Percentiles rank a stretch among this genome's conserved stretches.
Evolutionary conservation across 148 eudicot species (phyloP).

Genomic region (Vaccinium darrowii): DNA sequence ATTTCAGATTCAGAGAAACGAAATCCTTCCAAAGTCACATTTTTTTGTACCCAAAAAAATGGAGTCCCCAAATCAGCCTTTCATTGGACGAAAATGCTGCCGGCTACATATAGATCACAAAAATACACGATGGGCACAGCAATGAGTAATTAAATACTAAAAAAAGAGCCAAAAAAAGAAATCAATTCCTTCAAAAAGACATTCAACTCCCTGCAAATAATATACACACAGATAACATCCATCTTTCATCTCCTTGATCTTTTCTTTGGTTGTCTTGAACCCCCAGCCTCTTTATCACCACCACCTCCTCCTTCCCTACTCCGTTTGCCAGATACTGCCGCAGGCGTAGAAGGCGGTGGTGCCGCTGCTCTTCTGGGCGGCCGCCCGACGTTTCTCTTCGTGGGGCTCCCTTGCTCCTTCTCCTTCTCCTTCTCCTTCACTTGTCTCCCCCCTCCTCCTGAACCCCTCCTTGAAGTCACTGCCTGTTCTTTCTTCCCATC

Average conservation of each 20-base stretch:
- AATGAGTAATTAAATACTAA: neutral
- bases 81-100: neutral
- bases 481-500: slow-evolving; percentile 36
- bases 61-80: neutral
- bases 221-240: slow-evolving; percentile 1
- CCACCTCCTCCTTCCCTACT: slow-evolving; percentile 32
- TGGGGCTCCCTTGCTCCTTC: slow-evolving; percentile 24
- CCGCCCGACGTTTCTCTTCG: slow-evolving; percentile 36
- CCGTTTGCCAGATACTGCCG: slow-evolving; percentile 31
- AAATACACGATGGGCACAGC: neutral
- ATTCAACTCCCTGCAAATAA: neutral
- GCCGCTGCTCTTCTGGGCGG: slow-evolving; percentile 48
- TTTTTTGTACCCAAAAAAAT: neutral
- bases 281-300: slow-evolving; percentile 24
- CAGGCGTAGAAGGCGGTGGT: neutral
- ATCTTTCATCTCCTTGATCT: slow-evolving; percentile 40
- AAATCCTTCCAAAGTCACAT: neutral
- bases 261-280: slow-evolving; percentile 41
- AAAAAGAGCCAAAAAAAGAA: neutral
- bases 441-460: slow-evolving; percentile 19
- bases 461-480: slow-evolving; percentile 13
- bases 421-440: slow-evolving; percentile 25
- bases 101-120: neutral
- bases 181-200: neutral
- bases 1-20: neutral